These are phyloP conservation scores for Coemansia sp. DNA, from an alignment of 371 early-diverging fungal species.

Conservation along the genomic window DNA sequence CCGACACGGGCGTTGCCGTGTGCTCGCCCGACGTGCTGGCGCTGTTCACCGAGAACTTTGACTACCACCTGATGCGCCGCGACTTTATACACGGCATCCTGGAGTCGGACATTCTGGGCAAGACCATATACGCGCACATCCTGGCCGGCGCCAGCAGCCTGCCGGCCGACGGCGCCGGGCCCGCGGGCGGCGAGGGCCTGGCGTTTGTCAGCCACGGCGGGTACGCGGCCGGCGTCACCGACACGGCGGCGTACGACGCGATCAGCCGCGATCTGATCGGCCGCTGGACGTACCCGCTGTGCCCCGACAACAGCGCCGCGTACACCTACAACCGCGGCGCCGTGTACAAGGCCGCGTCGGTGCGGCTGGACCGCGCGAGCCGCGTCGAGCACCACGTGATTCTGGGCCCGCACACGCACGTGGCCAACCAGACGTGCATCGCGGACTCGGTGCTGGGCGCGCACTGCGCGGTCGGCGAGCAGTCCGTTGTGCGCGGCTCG, in stretches of 20 bases:
- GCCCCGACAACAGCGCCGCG: conserved; percentile 80
- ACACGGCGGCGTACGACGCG: conserved; percentile 80
- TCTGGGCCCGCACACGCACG: conserved; percentile 72
- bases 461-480: conserved; percentile 75
- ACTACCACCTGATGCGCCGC: conserved; percentile 86
- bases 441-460: conserved; percentile 80
- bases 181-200: conserved; percentile 46
- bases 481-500: conserved; percentile 74
- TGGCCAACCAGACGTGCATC: conserved; percentile 75
- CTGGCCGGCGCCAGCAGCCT: conserved; percentile 56
- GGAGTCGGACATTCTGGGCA: conserved; percentile 84
- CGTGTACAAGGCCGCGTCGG: conserved; percentile 79
- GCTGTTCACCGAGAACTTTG: conserved; percentile 95
- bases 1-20: conserved; percentile 92
- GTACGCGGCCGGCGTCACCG: conserved; percentile 83
- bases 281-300: conserved; percentile 92
- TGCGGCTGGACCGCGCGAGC: conserved; percentile 73
- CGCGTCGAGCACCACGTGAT: conserved; percentile 77
- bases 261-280: conserved; percentile 85
- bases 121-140: conserved; percentile 83
- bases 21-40: conserved; percentile 94
- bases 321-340: conserved; percentile 76
- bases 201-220: conserved; percentile 34
- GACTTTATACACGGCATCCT: conserved; percentile 93
- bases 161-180: conserved; percentile 63